A percentile compares a stretch with the other conserved stretches of the same genome.
phyloP scores from a whole-genome alignment of 768 basidiomycete genomes.

The Rhodosporidiobolus odoratus region DNA sequence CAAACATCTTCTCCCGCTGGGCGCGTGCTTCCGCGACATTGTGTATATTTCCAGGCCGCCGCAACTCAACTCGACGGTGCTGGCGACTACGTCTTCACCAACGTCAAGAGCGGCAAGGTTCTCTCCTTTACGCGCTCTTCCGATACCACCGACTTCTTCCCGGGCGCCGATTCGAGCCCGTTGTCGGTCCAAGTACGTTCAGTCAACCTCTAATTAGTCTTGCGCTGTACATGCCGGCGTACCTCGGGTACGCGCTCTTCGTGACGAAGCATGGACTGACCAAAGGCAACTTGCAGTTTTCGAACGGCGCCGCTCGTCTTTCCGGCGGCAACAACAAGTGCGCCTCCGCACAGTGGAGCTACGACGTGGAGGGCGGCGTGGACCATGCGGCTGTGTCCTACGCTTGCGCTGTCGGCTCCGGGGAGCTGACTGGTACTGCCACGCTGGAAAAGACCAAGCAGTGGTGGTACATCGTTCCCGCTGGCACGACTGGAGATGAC shows the following conservation, averaged over 20 bases:
- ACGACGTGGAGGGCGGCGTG: conserved; percentile 25
- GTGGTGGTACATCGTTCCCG: conserved; percentile 35
- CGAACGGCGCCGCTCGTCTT: conserved; percentile 14
- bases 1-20: background rate
- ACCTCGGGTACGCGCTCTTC: no score
- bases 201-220: no score
- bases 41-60: background rate
- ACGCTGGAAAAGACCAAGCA: conserved; percentile 38
- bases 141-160: conserved; percentile 31
- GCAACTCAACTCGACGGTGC: conserved; percentile 25
- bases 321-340: conserved; percentile 38
- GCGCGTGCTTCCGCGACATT: background rate
- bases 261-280: no score
- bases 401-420: conserved; percentile 31
- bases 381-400: conserved; percentile 34
- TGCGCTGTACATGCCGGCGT: background rate
- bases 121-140: conserved; percentile 14
- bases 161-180: background rate
- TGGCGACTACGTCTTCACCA: conserved; percentile 34
- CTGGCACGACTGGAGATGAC: conserved; percentile 10
- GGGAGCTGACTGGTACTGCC: conserved; percentile 22
- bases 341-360: conserved; percentile 18
- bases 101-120: conserved; percentile 27
- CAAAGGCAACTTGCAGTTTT: conserved; percentile 1
- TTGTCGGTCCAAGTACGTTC: conserved; percentile 28